A percentile compares a stretch with the other conserved stretches of the same genome.
Evolutionary conservation across 2,329 filamentous ascomycete genomes (phyloP).

Genomic region (Fusarium setosum): DNA sequence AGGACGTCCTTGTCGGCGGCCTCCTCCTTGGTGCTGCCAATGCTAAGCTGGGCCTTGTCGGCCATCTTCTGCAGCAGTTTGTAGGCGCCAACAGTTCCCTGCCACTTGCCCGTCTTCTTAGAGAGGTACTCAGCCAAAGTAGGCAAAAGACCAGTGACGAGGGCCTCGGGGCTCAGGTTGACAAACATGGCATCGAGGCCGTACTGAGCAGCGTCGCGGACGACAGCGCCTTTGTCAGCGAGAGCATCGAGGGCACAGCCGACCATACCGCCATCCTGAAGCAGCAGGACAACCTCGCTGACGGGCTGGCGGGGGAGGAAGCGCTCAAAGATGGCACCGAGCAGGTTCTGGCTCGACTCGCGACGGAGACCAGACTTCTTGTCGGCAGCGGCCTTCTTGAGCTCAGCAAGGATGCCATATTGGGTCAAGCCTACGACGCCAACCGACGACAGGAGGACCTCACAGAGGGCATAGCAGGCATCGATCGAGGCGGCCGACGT

Average conservation of each 20-base stretch:
- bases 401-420: constrained; percentile 66
- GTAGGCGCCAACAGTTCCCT: constrained; percentile 89
- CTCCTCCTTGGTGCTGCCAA: constrained; percentile 82
- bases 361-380: constrained; percentile 91
- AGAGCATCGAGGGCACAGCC: constrained; percentile 83
- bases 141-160: constrained; percentile 86
- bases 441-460: constrained; percentile 65
- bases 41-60: constrained; percentile 89
- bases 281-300: constrained; percentile 83
- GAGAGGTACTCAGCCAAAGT: constrained; percentile 79
- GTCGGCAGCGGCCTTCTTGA: constrained; percentile 82
- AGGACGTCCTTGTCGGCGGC: constrained; percentile 90
- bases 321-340: constrained; percentile 93
- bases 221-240: constrained; percentile 88
- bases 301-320: constrained; percentile 82
- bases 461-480: constrained; percentile 70
- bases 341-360: constrained; percentile 93
- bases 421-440: constrained; percentile 63
- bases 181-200: constrained; percentile 90
- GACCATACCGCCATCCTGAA: constrained; percentile 83
- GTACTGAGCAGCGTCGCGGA: constrained; percentile 93
- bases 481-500: constrained; percentile 77
- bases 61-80: constrained; percentile 92
- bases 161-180: constrained; percentile 82
- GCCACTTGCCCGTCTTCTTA: constrained; percentile 94